Base-by-base conservation (phyloP, 768 basidiomycete species). In the Auricularia auricula-judae region DNA sequence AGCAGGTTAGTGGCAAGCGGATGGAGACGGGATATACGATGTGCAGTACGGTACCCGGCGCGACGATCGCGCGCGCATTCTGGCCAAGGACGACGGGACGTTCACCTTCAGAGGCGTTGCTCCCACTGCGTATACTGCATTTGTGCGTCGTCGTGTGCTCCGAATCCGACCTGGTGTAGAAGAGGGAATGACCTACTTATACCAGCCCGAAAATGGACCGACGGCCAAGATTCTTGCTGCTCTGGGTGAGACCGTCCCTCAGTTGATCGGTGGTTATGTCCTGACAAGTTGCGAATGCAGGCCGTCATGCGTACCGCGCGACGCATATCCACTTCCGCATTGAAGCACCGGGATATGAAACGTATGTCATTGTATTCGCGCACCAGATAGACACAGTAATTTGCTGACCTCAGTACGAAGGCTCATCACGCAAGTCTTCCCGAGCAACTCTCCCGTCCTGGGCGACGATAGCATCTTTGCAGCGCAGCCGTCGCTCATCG, bases 1-100 rank as follows among this genome's bases (percentile, higher is more conserved):
- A 29, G 29, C 29, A 29, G 29, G 29, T 29, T 29, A 75, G 74
- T 79, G 77, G 77, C 77, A 78, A 70, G 75, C 76, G 34, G 77
- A 76, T 67, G 76, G 74, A 12, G 76, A 77, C 51, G 76, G 76
- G 29, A 64, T 76, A 21, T 76, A 74, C 66, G 75, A 76, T 62
- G 72, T 75, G 23, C 73, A 74, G 58, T 74, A 74, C 54, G 21
- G 21, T 16, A 10, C 14, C 5, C 71, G n/a, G n/a, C n/a, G 71
- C 11, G 68, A 71, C 42, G 74, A 75, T 68, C 70, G 74, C 2
- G 74, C 71, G 10, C 67, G 68, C 36, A 74, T 75, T 61, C 35
- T 72, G 11, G 73, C 73, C 1, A 68, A 72, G 59, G 69, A 71
- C 33, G 47, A 51, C 47, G 47, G 47, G 14, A 51, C 18, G 18